These are phyloP conservation scores for Fragaria nilgerrensis DNA, from an alignment of 306 rosid species.

Conservation along the genomic window DNA sequence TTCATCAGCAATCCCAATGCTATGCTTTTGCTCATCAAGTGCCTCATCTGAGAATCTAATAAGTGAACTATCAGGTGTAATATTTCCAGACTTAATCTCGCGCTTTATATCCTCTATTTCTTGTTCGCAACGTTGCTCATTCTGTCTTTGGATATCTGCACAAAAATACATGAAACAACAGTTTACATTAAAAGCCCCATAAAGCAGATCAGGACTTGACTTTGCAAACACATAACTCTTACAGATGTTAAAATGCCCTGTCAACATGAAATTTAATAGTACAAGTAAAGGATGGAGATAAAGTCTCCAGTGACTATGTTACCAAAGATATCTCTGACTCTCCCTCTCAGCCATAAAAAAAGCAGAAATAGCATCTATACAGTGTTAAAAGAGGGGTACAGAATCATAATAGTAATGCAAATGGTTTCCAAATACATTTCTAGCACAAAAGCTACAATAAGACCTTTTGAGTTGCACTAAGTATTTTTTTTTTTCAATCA, in stretches of 20 bases:
- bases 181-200: neutral
- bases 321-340: neutral
- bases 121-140: constrained; percentile 82
- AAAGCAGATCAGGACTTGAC: constrained; percentile 1
- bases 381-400: neutral
- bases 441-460: neutral
- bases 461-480: neutral
- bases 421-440: neutral
- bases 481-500: neutral
- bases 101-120: constrained; percentile 83
- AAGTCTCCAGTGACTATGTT: neutral
- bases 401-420: neutral
- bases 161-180: constrained; percentile 20
- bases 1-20: constrained; percentile 89
- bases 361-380: neutral
- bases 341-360: neutral
- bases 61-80: constrained; percentile 59
- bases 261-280: constrained; percentile 3
- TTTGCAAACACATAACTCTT: neutral
- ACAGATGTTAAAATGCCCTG: neutral
- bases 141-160: constrained; percentile 79
- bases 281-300: neutral
- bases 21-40: constrained; percentile 96
- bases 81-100: constrained; percentile 71
- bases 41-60: constrained; percentile 84